Percentiles rank a stretch among this genome's conserved stretches.
Conservation (phyloP, 2,329 filamentous ascomycete genomes). For the Penicillium sp. region DNA sequence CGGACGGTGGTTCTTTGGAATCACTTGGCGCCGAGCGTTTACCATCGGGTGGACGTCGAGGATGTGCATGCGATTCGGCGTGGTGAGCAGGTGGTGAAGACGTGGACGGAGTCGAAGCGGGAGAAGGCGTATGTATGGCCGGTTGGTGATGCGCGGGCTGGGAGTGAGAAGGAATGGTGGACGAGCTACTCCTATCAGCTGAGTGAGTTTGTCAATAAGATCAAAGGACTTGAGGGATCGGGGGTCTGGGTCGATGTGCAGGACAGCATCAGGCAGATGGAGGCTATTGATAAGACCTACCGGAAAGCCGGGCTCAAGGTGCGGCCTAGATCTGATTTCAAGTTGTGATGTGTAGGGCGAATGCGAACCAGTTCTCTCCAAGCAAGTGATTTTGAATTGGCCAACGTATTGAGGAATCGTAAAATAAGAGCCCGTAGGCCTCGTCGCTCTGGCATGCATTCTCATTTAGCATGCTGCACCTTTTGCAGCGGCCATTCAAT, state of each 20-base stretch:
- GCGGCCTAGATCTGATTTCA: neutral
- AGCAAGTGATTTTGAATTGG: no score
- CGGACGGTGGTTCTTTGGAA: slow-evolving; percentile 22
- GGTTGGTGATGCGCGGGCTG: slow-evolving; percentile 14
- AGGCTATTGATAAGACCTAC: slow-evolving; percentile 50
- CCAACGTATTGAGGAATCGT: no score
- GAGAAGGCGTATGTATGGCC: slow-evolving; percentile 27
- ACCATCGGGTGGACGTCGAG: slow-evolving; percentile 29
- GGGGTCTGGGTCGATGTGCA: slow-evolving; percentile 43
- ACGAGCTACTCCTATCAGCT: slow-evolving; percentile 49
- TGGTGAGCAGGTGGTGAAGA: slow-evolving; percentile 10
- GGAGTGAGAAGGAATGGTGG: slow-evolving; percentile 41
- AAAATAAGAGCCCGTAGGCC: no score
- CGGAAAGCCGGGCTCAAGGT: slow-evolving; percentile 39
- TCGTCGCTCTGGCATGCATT: no score
- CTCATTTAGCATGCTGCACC: neutral
- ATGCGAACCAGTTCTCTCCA: no score
- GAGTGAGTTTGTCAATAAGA: slow-evolving; percentile 50
- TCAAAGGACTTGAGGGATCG: slow-evolving; percentile 40
- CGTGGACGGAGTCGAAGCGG: slow-evolving; percentile 17
- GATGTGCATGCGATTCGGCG: slow-evolving; percentile 35
- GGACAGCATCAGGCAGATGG: slow-evolving; percentile 48
- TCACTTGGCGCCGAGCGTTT: slow-evolving; percentile 17
- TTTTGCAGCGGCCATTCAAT: slow-evolving; percentile 27
- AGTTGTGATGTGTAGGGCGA: no score